Percentiles rank a stretch among this genome's conserved stretches.
Conservation (phyloP, 495 filamentous ascomycete species). For the Podospora appendiculata region DNA sequence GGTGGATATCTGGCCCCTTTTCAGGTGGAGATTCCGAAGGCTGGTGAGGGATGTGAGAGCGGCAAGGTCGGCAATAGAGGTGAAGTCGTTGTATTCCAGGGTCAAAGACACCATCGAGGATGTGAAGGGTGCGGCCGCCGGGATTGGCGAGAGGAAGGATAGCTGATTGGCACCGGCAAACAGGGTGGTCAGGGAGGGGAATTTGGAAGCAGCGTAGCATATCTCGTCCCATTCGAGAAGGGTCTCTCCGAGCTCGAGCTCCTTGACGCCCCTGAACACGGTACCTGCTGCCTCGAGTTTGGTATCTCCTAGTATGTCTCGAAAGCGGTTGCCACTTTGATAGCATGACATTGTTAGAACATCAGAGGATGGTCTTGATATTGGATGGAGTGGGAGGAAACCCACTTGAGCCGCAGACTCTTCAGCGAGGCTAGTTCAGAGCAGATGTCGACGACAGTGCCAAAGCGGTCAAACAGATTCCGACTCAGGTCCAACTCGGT, state of each 20-base stretch:
- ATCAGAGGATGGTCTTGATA: constrained; percentile 25
- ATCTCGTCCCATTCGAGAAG: constrained; percentile 68
- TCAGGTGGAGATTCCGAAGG: constrained; percentile 55
- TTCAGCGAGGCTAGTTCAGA: constrained; percentile 52
- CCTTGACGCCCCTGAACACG: constrained; percentile 51
- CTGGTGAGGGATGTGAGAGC: constrained; percentile 48
- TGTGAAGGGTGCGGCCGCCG: constrained; percentile 38
- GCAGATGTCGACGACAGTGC: constrained; percentile 62
- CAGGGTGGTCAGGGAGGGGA: constrained; percentile 54
- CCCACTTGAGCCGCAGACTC: constrained; percentile 64
- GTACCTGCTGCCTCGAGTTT: constrained; percentile 21
- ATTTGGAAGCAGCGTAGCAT: constrained; percentile 39
- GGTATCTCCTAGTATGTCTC: constrained; percentile 27
- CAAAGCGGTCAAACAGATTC: constrained; percentile 65
- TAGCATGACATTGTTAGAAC: constrained; percentile 33
- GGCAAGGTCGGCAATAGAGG: constrained; percentile 48
- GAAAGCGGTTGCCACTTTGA: constrained; percentile 70
- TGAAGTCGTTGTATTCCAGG: constrained; percentile 71
- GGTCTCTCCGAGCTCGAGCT: constrained; percentile 66
- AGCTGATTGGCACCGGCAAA: constrained; percentile 41
- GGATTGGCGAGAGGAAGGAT: constrained; percentile 28
- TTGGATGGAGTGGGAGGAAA: constrained; percentile 12
- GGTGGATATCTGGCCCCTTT: constrained; percentile 44
- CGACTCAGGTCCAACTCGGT: constrained; percentile 79
- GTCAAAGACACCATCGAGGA: constrained; percentile 48